These are phyloP conservation scores for Picea sitchensis DNA, from an alignment of 75 land plant genomes.

Conservation along the genomic window DNA sequence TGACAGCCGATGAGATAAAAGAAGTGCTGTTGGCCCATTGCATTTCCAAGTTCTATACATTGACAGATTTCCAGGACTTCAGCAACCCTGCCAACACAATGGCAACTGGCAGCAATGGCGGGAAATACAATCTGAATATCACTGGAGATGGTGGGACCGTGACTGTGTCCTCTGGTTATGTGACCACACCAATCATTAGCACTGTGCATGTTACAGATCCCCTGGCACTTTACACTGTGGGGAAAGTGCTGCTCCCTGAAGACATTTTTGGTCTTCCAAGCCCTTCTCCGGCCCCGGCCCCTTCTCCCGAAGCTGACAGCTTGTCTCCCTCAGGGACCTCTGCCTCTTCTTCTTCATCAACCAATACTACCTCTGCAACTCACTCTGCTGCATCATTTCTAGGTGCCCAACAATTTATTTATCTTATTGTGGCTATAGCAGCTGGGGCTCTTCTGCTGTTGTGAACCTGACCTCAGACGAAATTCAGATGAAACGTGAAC, in stretches of 20 bases:
- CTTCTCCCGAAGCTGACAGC: slow-evolving; percentile 42
- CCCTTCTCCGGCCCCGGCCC: slow-evolving; percentile 32
- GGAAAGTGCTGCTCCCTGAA: slow-evolving; percentile 48
- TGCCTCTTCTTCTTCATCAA: not conserved
- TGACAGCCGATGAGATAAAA: slow-evolving; percentile 51
- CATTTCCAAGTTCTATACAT: slow-evolving; percentile 43
- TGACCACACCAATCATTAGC: slow-evolving; percentile 44
- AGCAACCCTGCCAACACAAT: slow-evolving; percentile 47
- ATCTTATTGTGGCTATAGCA: not conserved
- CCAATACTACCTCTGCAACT: not conserved
- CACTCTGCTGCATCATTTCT: not conserved
- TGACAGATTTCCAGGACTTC: slow-evolving; percentile 52
- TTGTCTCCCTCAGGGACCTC: not conserved
- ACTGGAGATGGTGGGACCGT: slow-evolving; percentile 38
- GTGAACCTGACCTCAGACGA: too few relatives aligned
- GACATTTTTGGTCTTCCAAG: slow-evolving; percentile 44
- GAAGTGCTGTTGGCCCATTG: slow-evolving; percentile 43
- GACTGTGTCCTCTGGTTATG: slow-evolving; percentile 36
- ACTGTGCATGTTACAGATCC: slow-evolving; percentile 50
- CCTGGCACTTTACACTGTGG: slow-evolving; percentile 47
- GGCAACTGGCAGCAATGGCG: slow-evolving; percentile 35
- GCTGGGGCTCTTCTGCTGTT: not conserved
- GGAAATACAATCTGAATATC: slow-evolving; percentile 41
- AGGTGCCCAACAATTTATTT: not conserved
- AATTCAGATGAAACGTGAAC: too few relatives aligned